These are phyloP conservation scores for Alopecurus myosuroides DNA, from an alignment of 176 grass and related monocot genomes.

Conservation along the genomic window DNA sequence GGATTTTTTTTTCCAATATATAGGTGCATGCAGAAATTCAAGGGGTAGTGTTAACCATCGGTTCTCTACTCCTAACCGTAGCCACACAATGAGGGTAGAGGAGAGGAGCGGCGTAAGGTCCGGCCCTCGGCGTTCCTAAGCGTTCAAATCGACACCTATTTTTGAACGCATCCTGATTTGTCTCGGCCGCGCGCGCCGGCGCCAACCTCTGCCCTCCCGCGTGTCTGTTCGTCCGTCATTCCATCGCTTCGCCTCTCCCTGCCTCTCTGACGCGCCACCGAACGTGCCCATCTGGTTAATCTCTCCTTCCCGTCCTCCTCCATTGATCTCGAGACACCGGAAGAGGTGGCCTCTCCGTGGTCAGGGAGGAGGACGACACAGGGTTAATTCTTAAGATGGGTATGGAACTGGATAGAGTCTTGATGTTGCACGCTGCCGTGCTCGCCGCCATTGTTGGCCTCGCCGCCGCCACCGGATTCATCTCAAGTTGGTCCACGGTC, in stretches of 20 bases:
- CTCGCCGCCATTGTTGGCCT: slow-evolving; percentile 29
- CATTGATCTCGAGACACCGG: neutral
- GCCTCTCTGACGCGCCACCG: slow-evolving; percentile 1
- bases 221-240: neutral
- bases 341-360: neutral
- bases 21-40: too few species aligned
- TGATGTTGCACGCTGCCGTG: slow-evolving; percentile 28
- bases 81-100: too few species aligned
- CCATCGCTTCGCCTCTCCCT: neutral
- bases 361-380: slow-evolving; percentile 6
- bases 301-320: slow-evolving; percentile 4
- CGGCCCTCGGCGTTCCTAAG: neutral
- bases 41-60: too few species aligned
- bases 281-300: neutral
- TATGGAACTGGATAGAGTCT: slow-evolving; percentile 21
- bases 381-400: slow-evolving; percentile 27
- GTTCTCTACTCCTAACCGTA: too few species aligned
- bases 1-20: too few species aligned
- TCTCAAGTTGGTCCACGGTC: slow-evolving; percentile 43
- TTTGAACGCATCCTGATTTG: slow-evolving; percentile 17
- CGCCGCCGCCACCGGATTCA: slow-evolving; percentile 41
- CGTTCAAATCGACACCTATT: slow-evolving; percentile 30
- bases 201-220: slow-evolving; percentile 13
- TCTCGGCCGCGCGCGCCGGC: neutral
- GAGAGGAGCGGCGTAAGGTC: neutral